phyloP scores from a whole-genome alignment of 78 protist species.

The Isochrysis galbana region DNA sequence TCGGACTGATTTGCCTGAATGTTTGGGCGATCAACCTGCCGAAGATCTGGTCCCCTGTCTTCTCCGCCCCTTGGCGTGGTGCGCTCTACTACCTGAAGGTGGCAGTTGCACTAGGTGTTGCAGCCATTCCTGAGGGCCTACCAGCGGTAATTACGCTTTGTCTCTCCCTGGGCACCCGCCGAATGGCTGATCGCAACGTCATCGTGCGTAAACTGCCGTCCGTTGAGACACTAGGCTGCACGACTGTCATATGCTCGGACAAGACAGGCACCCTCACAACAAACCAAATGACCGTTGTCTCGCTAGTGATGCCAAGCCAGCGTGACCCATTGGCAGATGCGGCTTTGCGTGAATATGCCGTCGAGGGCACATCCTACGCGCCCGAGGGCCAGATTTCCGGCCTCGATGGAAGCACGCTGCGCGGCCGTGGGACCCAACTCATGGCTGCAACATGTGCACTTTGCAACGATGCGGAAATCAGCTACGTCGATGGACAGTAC shows the following conservation, averaged over 20 bases:
- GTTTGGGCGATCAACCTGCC: constrained; percentile 32
- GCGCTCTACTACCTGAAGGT: constrained; percentile 66
- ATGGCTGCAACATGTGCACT: background rate
- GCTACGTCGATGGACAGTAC: background rate
- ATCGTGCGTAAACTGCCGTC: constrained; percentile 80
- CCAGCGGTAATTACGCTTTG: constrained; percentile 85
- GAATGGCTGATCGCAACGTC: constrained; percentile 81
- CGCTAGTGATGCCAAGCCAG: background rate
- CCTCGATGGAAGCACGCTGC: background rate
- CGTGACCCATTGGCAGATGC: too few species aligned
- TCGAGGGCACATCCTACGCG: background rate
- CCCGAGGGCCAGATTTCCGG: background rate
- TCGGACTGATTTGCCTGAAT: constrained; percentile 40
- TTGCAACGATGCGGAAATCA: constrained; percentile 5
- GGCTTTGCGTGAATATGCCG: background rate
- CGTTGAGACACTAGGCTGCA: constrained; percentile 96
- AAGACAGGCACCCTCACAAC: constrained; percentile 97
- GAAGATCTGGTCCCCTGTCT: constrained; percentile 35
- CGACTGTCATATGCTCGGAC: constrained; percentile 91
- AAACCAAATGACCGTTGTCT: constrained; percentile 77
- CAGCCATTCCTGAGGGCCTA: constrained; percentile 96
- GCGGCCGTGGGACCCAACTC: background rate
- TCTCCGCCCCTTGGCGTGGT: constrained; percentile 42
- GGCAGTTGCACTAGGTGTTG: constrained; percentile 88
- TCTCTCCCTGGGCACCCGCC: constrained; percentile 80